phyloP scores from a whole-genome alignment of 2,329 filamentous ascomycete species.

The Rachicladosporium sp. region DNA sequence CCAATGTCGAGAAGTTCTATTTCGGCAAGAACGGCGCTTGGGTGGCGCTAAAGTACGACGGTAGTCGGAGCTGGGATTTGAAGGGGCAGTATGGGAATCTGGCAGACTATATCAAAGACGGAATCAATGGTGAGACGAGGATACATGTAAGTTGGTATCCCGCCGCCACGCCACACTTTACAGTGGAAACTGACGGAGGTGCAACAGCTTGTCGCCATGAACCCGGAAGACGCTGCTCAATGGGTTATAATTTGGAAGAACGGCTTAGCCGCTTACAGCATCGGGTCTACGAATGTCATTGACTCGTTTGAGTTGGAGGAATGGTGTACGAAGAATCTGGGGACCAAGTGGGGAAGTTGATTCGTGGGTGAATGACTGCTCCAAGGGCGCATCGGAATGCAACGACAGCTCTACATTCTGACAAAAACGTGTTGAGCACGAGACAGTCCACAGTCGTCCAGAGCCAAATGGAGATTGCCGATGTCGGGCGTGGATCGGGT shows the following conservation, averaged over 20 bases:
- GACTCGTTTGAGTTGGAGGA: conserved; percentile 3
- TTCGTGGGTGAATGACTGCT: no score
- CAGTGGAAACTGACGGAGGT: background rate
- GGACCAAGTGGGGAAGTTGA: conserved; percentile 1
- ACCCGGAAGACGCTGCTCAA: conserved; percentile 4
- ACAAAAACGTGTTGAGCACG: no score
- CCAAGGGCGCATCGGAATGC: no score
- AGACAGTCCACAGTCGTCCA: no score
- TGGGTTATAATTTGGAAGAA: conserved; percentile 4
- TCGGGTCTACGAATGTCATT: background rate
- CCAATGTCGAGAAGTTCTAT: conserved; percentile 8
- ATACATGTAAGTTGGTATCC: conserved; percentile 1
- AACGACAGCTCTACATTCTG: no score
- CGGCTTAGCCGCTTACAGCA: conserved; percentile 3
- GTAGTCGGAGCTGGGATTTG: conserved; percentile 3
- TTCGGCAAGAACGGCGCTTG: conserved; percentile 7
- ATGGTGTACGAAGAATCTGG: conserved; percentile 2
- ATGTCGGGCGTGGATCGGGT: no score
- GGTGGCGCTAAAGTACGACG: conserved; percentile 3
- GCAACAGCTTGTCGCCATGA: conserved; percentile 2
- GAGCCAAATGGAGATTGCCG: no score
- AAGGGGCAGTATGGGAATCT: conserved; percentile 1
- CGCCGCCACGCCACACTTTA: background rate
- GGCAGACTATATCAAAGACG: conserved; percentile 2
- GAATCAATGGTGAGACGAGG: conserved; percentile 1